Conservation (phyloP, 495 filamentous ascomycete species). For the Neurospora tetraspora region DNA sequence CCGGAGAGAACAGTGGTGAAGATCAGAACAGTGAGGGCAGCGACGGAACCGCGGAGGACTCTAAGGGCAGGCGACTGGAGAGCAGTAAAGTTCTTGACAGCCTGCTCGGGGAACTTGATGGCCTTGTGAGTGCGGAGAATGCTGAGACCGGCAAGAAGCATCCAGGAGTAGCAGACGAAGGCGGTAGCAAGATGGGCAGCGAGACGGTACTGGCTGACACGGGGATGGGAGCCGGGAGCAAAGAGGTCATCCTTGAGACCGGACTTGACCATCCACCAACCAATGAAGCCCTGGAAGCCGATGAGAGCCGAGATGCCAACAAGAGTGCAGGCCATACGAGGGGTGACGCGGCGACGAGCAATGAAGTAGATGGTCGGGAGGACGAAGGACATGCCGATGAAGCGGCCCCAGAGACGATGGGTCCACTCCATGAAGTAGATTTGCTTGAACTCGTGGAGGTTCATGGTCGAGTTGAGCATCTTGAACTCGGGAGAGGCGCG, state of each 20-base stretch:
- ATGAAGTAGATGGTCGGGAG: constrained; percentile 84
- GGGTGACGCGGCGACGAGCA: constrained; percentile 65
- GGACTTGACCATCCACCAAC: constrained; percentile 99
- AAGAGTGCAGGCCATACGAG: constrained; percentile 66
- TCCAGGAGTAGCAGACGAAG: constrained; percentile 82
- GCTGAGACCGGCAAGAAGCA: constrained; percentile 85
- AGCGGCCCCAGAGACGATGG: constrained; percentile 89
- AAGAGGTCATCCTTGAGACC: constrained; percentile 93
- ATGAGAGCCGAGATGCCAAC: constrained; percentile 78
- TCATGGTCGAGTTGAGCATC: constrained; percentile 85
- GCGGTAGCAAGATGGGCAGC: constrained; percentile 82
- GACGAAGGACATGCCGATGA: constrained; percentile 83
- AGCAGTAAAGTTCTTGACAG: constrained; percentile 42
- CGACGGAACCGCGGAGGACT: constrained; percentile 62
- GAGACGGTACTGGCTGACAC: constrained; percentile 89
- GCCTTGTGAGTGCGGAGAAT: constrained; percentile 67
- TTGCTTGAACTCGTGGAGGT: constrained; percentile 83
- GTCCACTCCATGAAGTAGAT: constrained; percentile 99
- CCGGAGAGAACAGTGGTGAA: constrained; percentile 90
- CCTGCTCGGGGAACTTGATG: constrained; percentile 49
- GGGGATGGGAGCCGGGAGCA: constrained; percentile 76
- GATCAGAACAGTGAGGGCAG: constrained; percentile 63
- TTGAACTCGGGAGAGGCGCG: constrained; percentile 82
- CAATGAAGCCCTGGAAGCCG: constrained; percentile 89
- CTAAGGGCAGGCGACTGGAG: constrained; percentile 57